A percentile compares a stretch with the other conserved stretches of the same genome.
These are phyloP conservation scores for Tetrahymena borealis DNA, from an alignment of 73 alveolate species.

Conservation along the genomic window DNA sequence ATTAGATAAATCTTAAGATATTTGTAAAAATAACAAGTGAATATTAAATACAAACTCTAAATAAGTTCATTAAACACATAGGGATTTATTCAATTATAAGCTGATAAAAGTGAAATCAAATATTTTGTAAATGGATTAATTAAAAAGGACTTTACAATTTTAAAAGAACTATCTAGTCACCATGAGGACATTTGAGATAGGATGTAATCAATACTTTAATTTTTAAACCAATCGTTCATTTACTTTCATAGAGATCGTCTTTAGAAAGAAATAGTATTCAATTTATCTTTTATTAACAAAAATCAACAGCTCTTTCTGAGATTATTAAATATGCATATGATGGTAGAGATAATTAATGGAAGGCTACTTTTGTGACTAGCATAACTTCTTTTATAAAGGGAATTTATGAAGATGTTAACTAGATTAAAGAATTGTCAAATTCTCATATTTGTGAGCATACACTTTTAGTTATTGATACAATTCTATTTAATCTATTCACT, in stretches of 20 bases:
- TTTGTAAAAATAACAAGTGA: too few species aligned
- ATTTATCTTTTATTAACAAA: too few species aligned
- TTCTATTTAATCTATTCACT: not conserved
- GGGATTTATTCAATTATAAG: too few species aligned
- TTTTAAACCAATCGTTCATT: too few species aligned
- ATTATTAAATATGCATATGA: not conserved
- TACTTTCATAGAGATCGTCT: not conserved
- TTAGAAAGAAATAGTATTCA: too few species aligned
- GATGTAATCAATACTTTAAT: too few species aligned
- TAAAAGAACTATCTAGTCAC: not conserved
- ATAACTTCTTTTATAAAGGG: not conserved
- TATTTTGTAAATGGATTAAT: not conserved
- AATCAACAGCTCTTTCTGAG: not conserved
- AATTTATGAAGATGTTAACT: not conserved
- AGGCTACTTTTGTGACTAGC: not conserved
- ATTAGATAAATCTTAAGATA: too few species aligned
- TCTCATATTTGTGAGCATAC: not conserved
- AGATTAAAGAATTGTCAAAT: not conserved
- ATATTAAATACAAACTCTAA: too few species aligned
- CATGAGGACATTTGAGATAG: not conserved
- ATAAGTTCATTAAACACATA: too few species aligned
- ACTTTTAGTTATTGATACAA: not conserved
- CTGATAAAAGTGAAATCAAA: not conserved
- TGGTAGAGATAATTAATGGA: not conserved
- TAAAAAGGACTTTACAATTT: not conserved